These are phyloP conservation scores for Didymella segeticola DNA, from an alignment of 2,329 filamentous ascomycete species.

Conservation along the genomic window DNA sequence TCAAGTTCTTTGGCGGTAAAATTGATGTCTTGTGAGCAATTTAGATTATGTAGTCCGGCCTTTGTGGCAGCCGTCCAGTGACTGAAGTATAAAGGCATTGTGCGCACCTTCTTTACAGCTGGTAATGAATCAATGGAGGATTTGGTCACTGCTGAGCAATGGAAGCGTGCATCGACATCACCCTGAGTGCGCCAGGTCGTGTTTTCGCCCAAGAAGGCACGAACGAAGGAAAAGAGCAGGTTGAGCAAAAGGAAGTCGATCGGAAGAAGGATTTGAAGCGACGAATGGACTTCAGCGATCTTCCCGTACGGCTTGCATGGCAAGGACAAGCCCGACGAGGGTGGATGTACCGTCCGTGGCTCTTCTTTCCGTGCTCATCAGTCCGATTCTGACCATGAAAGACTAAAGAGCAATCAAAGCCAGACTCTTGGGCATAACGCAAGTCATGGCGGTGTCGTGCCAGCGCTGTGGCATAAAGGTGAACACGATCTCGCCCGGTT, in stretches of 20 bases:
- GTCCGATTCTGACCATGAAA: constrained; percentile 58
- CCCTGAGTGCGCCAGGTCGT: constrained; percentile 33
- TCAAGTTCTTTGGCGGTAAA: constrained; percentile 46
- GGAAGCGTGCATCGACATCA: constrained; percentile 33
- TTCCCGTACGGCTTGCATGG: constrained; percentile 30
- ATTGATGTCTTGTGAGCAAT: constrained; percentile 44
- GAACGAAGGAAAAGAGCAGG: not conserved
- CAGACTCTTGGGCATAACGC: constrained; percentile 57
- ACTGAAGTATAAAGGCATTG: constrained; percentile 18
- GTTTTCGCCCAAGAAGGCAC: constrained; percentile 31
- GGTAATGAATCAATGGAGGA: constrained; percentile 36
- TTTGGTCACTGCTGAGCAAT: constrained; percentile 29
- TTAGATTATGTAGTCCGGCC: constrained; percentile 12
- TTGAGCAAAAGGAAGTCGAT: constrained; percentile 22
- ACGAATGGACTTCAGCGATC: constrained; percentile 27
- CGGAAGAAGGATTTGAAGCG: constrained; percentile 28
- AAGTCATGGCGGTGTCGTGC: constrained; percentile 56
- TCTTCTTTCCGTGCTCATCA: constrained; percentile 59
- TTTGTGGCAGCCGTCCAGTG: not conserved
- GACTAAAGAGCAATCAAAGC: constrained; percentile 59
- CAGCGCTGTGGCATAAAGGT: constrained; percentile 53
- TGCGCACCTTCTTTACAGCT: constrained; percentile 31
- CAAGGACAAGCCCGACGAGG: constrained; percentile 31
- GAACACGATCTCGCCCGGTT: constrained; percentile 58
- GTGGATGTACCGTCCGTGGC: constrained; percentile 52